These are phyloP conservation scores for Apostasia ramifera DNA, from an alignment of 106 monocot species.

Conservation along the genomic window DNA sequence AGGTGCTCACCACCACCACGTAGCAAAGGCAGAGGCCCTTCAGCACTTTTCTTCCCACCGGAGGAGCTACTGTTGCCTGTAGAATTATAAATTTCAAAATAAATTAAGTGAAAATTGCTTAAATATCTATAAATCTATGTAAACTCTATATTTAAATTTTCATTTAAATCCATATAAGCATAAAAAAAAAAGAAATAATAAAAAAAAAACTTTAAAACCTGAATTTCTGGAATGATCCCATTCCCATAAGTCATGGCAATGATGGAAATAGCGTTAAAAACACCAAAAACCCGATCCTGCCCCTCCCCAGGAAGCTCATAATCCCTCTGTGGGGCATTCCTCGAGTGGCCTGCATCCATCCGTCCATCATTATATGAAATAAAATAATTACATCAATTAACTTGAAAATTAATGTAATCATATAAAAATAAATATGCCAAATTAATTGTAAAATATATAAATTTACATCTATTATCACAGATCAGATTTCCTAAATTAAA, in stretches of 20 bases:
- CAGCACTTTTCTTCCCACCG: constrained; percentile 90
- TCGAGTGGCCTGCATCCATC: constrained; percentile 30
- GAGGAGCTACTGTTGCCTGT: constrained; percentile 73
- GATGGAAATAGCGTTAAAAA: constrained; percentile 62
- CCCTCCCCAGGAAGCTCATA: constrained; percentile 35
- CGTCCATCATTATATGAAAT: too few relatives aligned
- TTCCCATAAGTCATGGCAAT: constrained; percentile 86
- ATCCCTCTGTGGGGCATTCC: constrained; percentile 36
- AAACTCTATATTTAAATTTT: neutral
- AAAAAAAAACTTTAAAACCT: constrained; percentile 19
- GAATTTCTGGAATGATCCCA: constrained; percentile 92
- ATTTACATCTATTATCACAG: too few relatives aligned
- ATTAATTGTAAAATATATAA: too few relatives aligned
- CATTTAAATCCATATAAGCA: too few relatives aligned
- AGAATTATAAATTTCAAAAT: neutral
- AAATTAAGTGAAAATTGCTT: neutral
- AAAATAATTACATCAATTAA: too few relatives aligned
- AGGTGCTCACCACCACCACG: constrained; percentile 45
- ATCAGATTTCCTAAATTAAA: too few relatives aligned
- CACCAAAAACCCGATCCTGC: constrained; percentile 44
- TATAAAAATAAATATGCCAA: too few relatives aligned
- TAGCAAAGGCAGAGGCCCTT: constrained; percentile 91
- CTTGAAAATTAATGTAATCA: too few relatives aligned
- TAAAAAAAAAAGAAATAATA: neutral
- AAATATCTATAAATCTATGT: neutral